Evolutionary conservation across 768 basidiomycete genomes (phyloP).

Genomic region (Ramaria rubella): DNA sequence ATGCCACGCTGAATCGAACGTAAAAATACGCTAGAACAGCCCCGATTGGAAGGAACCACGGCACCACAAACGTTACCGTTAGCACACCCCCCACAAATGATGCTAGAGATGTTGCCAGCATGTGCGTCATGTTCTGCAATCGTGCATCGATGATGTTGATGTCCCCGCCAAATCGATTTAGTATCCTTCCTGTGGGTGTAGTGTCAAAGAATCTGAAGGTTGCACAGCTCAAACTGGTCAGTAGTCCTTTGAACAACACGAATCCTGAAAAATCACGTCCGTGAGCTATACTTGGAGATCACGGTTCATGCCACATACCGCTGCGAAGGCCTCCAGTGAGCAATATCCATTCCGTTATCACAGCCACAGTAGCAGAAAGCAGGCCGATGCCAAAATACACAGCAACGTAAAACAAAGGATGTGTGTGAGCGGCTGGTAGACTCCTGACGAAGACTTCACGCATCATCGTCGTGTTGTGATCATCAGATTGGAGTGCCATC

Average conservation of each 20-base stretch:
- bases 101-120: constrained; percentile 9
- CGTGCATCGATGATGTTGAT: constrained; percentile 18
- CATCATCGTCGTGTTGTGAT: background rate
- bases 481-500: background rate
- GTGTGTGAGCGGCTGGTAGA: constrained; percentile 4
- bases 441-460: background rate
- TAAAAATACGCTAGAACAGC: constrained; percentile 8
- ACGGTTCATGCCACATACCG: background rate
- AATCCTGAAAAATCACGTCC: background rate
- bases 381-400: constrained; percentile 14
- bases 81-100: constrained; percentile 21
- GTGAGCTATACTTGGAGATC: no score
- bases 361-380: constrained; percentile 2
- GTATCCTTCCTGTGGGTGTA: constrained; percentile 15
- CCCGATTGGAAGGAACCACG: constrained; percentile 10
- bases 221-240: constrained; percentile 1
- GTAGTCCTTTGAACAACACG: background rate
- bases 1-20: constrained; percentile 12
- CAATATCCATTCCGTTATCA: constrained; percentile 4
- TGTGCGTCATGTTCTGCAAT: constrained; percentile 5
- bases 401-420: constrained; percentile 16
- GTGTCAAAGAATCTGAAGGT: constrained; percentile 10
- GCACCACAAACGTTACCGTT: constrained; percentile 16
- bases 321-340: constrained; percentile 8
- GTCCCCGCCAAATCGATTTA: constrained; percentile 26